phyloP scores from a whole-genome alignment of 345 rosid genomes.

The Chamaenerion angustifolium region DNA sequence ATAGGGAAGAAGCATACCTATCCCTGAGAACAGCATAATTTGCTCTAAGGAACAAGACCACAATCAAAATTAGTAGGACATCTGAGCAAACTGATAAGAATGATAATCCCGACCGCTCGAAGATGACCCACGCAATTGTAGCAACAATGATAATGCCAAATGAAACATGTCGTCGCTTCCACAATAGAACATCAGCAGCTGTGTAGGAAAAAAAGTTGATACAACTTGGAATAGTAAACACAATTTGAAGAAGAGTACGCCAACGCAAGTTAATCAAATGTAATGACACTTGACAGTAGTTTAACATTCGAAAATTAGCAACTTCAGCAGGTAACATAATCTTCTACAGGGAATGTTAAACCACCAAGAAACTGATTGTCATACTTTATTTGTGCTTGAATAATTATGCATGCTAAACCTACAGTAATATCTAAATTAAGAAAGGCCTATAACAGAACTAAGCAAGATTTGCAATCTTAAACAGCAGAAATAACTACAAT shows the following conservation, averaged over 20 bases:
- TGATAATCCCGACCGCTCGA: slow-evolving; percentile 66
- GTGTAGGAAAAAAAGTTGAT: neutral
- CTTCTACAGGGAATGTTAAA: no score
- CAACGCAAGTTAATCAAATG: neutral
- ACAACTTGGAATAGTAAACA: neutral
- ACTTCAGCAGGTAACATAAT: neutral
- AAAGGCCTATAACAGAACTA: no score
- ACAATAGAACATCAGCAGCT: slow-evolving; percentile 75
- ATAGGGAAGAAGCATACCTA: slow-evolving; percentile 25
- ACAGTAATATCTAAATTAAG: no score
- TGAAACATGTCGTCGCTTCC: slow-evolving; percentile 54
- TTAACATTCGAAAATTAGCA: neutral
- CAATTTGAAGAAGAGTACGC: neutral
- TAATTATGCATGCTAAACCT: no score
- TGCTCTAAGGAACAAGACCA: slow-evolving; percentile 38
- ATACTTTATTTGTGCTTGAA: no score
- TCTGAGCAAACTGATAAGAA: slow-evolving; percentile 75
- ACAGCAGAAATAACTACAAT: no score
- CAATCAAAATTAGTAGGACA: slow-evolving; percentile 49
- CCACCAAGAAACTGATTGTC: no score
- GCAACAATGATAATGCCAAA: slow-evolving; percentile 55
- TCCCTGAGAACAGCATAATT: slow-evolving; percentile 45
- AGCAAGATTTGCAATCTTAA: no score
- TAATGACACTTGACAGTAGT: neutral
- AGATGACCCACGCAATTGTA: slow-evolving; percentile 74